Base-by-base conservation (phyloP, 1,284 basidiomycete genomes). In the Melampsora americana region DNA sequence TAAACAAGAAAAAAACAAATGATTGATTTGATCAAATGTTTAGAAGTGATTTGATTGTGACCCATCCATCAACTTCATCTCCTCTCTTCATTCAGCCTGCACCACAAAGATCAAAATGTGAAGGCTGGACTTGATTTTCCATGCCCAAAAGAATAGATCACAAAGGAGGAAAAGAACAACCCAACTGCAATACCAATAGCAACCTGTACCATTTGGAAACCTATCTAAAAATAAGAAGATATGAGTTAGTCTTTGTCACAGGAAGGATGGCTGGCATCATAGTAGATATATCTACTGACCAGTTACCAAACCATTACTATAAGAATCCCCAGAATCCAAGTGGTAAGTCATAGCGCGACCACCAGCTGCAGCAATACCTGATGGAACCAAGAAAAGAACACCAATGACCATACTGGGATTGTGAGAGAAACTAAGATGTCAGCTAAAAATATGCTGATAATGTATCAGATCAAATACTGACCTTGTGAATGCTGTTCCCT, bases 181-280 rank as follows among this genome's bases (percentile, higher is more conserved):
- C 92, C 92, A 68, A 93, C 91, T 0, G 91, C 93, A 80, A 94
- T 93, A 74, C 92, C 92, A 79, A 94, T 92, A 1, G 91, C 91
- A 65, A 93, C 91, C 77, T 90, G 88, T 77, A 93, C 91, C 91
- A 92, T 92, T 42, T 83, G 79, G 75, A 84, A 83, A 56, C 84
- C 84, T 68, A 74, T 70, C 32, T 62, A 50, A 78, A n/a, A 67
- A 56, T 7, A 28, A 30, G 32, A 65, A 32, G 65, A 39, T 16
- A 7, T 11, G 16, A 50, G 26, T 61, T 6, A 42, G 16, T 60
- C 26, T 30, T 56, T n/a, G n/a, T n/a, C n/a, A 39, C 23, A 32
- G 26, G 20, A 1, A 16, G 14, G 14, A 48, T 42, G 28, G 61
- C 14, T 32, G 11, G n/a, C 30, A 48, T 11, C 11, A 28, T 66